Percentiles rank a stretch among this genome's conserved stretches.
phyloP scores from a whole-genome alignment of 179 eudicot species.

The Heliamphora pulchella region DNA sequence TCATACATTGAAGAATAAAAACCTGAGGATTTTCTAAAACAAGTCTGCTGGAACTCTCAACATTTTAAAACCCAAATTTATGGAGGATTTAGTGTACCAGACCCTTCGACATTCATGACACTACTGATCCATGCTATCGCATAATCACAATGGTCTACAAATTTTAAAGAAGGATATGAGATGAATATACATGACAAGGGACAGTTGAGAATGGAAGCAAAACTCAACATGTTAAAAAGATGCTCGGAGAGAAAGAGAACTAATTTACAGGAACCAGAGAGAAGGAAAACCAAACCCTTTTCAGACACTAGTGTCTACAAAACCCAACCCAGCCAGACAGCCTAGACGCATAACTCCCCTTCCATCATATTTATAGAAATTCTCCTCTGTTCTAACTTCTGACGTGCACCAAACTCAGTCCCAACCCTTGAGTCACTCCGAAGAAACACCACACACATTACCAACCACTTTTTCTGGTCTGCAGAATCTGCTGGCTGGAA shows the following conservation, averaged over 20 bases:
- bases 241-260: not conserved
- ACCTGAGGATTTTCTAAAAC: too few species aligned
- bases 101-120: too few species aligned
- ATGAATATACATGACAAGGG: too few species aligned
- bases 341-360: not conserved
- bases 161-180: too few species aligned
- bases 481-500: not conserved
- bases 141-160: too few species aligned
- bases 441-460: not conserved
- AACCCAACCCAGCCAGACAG: not conserved
- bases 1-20: too few species aligned
- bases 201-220: not conserved
- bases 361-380: not conserved
- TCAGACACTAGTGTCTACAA: not conserved
- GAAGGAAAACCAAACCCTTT: not conserved
- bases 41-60: too few species aligned
- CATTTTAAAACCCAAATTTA: too few species aligned
- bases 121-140: too few species aligned
- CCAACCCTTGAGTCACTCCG: too few species aligned
- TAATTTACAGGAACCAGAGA: constrained; percentile 15
- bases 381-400: not conserved
- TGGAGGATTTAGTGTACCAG: too few species aligned
- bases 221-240: not conserved
- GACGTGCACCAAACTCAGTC: not conserved
- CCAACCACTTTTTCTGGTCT: not conserved